Conservation (phyloP, 805 yeast genomes). For the Lachancea meyersii region DNA sequence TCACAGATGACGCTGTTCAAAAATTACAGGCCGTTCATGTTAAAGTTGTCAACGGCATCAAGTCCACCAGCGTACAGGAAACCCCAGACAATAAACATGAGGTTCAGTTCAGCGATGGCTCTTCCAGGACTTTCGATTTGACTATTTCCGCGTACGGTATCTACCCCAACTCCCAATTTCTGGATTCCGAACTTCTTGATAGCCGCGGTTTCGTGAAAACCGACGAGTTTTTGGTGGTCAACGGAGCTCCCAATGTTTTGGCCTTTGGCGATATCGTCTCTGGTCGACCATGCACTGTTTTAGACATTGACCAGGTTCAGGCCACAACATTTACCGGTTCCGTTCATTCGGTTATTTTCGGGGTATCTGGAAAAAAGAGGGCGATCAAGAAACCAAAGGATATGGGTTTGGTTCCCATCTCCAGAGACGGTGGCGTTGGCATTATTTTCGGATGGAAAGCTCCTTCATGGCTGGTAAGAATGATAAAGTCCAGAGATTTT, state of each 20-base stretch:
- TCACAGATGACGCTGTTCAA: background rate
- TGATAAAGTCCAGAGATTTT: conserved; percentile 3
- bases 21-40: background rate
- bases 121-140: conserved; percentile 1
- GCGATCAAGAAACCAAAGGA: conserved; percentile 1
- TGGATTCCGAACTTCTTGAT: background rate
- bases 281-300: conserved; percentile 2
- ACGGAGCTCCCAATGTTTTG: background rate
- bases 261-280: conserved; percentile 5
- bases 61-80: background rate
- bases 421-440: conserved; percentile 7
- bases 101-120: background rate
- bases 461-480: conserved; percentile 2
- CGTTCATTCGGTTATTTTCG: background rate
- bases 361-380: background rate
- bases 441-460: conserved; percentile 4
- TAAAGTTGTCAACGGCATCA: background rate
- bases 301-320: conserved; percentile 4
- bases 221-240: background rate
- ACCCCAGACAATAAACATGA: background rate
- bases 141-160: conserved; percentile 1
- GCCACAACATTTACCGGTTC: background rate
- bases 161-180: background rate
- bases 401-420: conserved; percentile 5
- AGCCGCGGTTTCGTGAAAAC: background rate